Conservation (phyloP, 805 yeast genomes). For the Wickerhamomyces queroliae region DNA sequence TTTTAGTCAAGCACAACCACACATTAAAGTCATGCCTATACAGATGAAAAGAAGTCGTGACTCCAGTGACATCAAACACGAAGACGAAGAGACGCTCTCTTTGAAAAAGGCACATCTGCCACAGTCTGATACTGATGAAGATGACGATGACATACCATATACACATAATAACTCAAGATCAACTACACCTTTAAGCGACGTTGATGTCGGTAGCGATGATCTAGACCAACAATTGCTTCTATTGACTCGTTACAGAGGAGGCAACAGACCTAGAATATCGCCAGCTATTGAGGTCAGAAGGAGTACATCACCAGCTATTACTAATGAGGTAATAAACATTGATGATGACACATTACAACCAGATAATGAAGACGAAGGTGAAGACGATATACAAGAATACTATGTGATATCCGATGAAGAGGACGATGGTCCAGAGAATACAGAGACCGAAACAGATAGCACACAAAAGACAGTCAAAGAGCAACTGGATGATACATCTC, state of each 20-base stretch:
- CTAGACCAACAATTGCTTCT: background rate
- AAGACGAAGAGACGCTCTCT: too few relatives aligned
- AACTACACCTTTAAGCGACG: constrained; percentile 15
- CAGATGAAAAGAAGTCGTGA: too few relatives aligned
- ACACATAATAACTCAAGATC: constrained; percentile 18
- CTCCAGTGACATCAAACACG: too few relatives aligned
- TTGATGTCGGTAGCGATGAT: constrained; percentile 4
- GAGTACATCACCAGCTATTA: constrained; percentile 9
- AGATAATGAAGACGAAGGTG: too few relatives aligned
- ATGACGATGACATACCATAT: constrained; percentile 23
- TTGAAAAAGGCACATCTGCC: background rate
- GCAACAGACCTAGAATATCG: too few relatives aligned
- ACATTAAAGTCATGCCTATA: too few relatives aligned
- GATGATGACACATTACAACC: too few relatives aligned
- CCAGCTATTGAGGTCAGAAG: constrained; percentile 7
- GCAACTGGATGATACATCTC: constrained; percentile 14
- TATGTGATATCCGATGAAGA: constrained; percentile 16
- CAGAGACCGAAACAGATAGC: background rate
- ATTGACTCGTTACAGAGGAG: too few relatives aligned
- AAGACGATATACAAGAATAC: constrained; percentile 11
- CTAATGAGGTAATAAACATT: constrained; percentile 3
- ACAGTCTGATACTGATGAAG: constrained; percentile 12
- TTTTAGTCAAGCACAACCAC: too few relatives aligned
- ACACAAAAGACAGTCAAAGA: constrained; percentile 30
- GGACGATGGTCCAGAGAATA: constrained; percentile 1